Conservation (phyloP, 1,284 basidiomycete species). For the Irpex sp. region DNA sequence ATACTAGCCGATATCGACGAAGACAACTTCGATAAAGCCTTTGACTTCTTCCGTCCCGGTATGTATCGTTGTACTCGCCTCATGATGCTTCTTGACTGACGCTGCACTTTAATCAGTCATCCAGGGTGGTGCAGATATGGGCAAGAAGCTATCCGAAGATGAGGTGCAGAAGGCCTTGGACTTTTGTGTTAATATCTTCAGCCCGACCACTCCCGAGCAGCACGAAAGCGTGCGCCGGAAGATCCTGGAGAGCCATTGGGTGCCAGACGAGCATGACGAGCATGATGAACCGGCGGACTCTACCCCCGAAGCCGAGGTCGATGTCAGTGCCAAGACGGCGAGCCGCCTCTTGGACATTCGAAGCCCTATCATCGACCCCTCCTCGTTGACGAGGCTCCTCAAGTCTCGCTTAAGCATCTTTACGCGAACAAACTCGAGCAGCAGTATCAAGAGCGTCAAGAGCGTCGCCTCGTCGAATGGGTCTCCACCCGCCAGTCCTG, state of each 20-base stretch:
- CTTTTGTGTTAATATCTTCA: slow-evolving; percentile 38
- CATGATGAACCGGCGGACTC: not conserved
- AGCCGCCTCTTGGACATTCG: slow-evolving; percentile 26
- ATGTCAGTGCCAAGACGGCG: not conserved
- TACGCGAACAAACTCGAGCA: slow-evolving; percentile 5
- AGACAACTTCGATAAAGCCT: slow-evolving; percentile 61
- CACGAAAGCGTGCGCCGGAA: slow-evolving; percentile 28
- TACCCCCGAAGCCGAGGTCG: not conserved
- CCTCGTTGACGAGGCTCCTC: slow-evolving; percentile 16
- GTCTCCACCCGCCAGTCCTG: not conserved
- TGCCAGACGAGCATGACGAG: slow-evolving; percentile 7
- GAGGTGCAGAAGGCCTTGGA: slow-evolving; percentile 56
- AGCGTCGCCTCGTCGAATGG: not conserved
- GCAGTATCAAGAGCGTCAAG: not conserved
- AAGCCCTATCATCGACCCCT: slow-evolving; percentile 26
- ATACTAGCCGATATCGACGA: slow-evolving; percentile 55
- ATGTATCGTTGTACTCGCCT: slow-evolving; percentile 11
- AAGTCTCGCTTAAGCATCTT: slow-evolving; percentile 9
- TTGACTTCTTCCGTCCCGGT: slow-evolving; percentile 59
- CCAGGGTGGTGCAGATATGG: slow-evolving; percentile 73
- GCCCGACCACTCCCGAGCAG: slow-evolving; percentile 33
- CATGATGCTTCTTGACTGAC: not conserved
- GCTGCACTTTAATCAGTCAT: slow-evolving; percentile 46
- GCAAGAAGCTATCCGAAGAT: slow-evolving; percentile 58
- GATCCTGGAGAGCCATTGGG: slow-evolving; percentile 15